Conservation (phyloP, 805 yeast genomes). For the Yamadazyma laniorum region DNA sequence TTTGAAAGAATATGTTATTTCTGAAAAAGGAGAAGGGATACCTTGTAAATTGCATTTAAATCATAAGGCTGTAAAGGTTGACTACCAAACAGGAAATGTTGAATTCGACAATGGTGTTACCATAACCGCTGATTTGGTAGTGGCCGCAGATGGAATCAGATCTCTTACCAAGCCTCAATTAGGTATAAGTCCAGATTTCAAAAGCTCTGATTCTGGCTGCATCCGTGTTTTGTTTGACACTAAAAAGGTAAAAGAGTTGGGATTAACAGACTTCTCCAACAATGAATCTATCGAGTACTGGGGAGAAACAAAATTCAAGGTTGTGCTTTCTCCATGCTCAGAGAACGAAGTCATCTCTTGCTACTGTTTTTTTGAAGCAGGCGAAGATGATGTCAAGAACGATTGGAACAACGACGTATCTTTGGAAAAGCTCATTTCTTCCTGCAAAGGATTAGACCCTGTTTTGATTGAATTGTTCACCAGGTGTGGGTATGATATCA, state of each 20-base stretch:
- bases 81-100: constrained; percentile 21
- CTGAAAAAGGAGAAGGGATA: constrained; percentile 19
- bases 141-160: constrained; percentile 32
- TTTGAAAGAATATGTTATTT: constrained; percentile 18
- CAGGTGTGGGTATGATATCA: constrained; percentile 16
- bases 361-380: constrained; percentile 15
- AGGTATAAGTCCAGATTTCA: constrained; percentile 13
- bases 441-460: constrained; percentile 15
- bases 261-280: constrained; percentile 17
- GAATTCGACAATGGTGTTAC: constrained; percentile 23
- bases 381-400: constrained; percentile 14
- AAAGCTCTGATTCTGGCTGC: constrained; percentile 16
- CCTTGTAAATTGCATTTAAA: constrained; percentile 21
- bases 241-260: constrained; percentile 15
- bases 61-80: constrained; percentile 16
- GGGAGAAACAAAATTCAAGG: constrained; percentile 15
- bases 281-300: constrained; percentile 19
- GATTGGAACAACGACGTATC: constrained; percentile 17
- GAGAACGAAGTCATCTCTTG: constrained; percentile 19
- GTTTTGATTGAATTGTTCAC: constrained; percentile 14
- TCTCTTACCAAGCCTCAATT: constrained; percentile 16
- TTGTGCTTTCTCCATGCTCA: constrained; percentile 18
- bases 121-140: constrained; percentile 22
- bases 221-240: constrained; percentile 16
- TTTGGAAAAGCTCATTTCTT: constrained; percentile 13